Conservation (phyloP, 1,139 yeast genomes). For the Arxiozyma bovina region DNA sequence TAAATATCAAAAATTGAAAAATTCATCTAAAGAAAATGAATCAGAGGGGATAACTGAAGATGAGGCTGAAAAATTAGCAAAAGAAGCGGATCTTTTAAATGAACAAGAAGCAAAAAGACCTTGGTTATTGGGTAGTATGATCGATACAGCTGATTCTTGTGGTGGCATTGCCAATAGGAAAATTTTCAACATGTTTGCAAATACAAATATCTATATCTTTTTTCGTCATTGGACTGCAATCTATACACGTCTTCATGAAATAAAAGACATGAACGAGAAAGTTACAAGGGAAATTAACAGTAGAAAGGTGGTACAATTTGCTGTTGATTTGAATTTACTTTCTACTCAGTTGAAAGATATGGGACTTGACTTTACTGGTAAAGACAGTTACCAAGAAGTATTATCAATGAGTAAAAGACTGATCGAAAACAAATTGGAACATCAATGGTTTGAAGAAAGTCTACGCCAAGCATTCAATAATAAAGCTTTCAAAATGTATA, state of each 20-base stretch:
- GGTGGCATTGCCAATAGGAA: conserved; percentile 28
- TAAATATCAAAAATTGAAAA: conserved; percentile 41
- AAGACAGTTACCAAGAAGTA: conserved; percentile 70
- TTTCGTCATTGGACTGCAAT: conserved; percentile 78
- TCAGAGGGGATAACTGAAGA: conserved; percentile 21
- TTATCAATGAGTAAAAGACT: conserved; percentile 62
- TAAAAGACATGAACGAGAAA: conserved; percentile 55
- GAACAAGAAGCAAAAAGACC: conserved; percentile 43
- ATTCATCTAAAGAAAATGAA: conserved; percentile 14
- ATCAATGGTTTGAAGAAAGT: conserved; percentile 92
- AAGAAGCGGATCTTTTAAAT: conserved; percentile 27
- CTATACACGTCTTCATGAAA: conserved; percentile 70
- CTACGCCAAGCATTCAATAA: conserved; percentile 92
- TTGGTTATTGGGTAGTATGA: conserved; percentile 53
- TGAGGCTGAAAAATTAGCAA: conserved; percentile 20
- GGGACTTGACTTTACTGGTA: conserved; percentile 64
- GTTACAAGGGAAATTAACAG: conserved; percentile 66
- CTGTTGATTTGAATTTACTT: conserved; percentile 74
- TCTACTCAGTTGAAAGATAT: conserved; percentile 72
- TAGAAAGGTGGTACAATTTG: conserved; percentile 69
- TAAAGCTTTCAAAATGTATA: conserved; percentile 84
- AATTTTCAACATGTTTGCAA: conserved; percentile 73
- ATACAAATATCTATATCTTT: conserved; percentile 85
- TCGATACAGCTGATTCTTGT: conserved; percentile 34
- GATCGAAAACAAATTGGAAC: conserved; percentile 87